phyloP scores from a whole-genome alignment of 1,284 basidiomycete species.

The Fomitopsis schrenkii region DNA sequence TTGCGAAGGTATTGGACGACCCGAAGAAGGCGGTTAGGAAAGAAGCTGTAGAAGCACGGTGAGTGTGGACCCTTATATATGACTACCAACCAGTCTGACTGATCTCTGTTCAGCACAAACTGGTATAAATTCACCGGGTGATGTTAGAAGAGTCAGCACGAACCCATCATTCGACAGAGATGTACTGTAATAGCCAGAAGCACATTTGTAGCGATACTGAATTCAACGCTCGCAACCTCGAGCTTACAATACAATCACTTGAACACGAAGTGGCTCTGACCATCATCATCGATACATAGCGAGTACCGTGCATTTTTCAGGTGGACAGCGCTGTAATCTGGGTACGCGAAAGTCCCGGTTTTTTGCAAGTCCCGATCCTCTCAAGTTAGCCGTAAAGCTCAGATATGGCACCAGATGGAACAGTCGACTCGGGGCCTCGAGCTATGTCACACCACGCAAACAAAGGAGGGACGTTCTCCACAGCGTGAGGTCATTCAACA shows the following conservation, averaged over 20 bases:
- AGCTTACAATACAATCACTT: background rate
- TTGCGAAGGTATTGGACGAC: slow-evolving; percentile 81
- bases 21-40: slow-evolving; percentile 76
- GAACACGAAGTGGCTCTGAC: background rate
- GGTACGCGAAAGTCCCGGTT: too few relatives aligned
- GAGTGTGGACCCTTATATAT: slow-evolving; percentile 10
- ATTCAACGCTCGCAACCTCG: background rate
- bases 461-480: too few relatives aligned
- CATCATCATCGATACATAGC: too few relatives aligned
- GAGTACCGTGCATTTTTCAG: too few relatives aligned
- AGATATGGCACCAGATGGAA: too few relatives aligned
- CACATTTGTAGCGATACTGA: background rate
- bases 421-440: too few relatives aligned
- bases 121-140: slow-evolving; percentile 33
- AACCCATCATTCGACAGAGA: background rate
- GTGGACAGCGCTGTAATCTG: too few relatives aligned
- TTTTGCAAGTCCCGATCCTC: too few relatives aligned
- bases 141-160: background rate
- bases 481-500: background rate
- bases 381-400: too few relatives aligned
- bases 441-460: background rate
- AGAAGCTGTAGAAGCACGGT: slow-evolving; percentile 85
- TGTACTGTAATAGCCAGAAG: background rate
- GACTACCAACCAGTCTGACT: background rate
- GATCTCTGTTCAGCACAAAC: slow-evolving; percentile 37